Conservation (phyloP, 1,139 yeast genomes). For the Scheffersomyces illinoinensis region DNA sequence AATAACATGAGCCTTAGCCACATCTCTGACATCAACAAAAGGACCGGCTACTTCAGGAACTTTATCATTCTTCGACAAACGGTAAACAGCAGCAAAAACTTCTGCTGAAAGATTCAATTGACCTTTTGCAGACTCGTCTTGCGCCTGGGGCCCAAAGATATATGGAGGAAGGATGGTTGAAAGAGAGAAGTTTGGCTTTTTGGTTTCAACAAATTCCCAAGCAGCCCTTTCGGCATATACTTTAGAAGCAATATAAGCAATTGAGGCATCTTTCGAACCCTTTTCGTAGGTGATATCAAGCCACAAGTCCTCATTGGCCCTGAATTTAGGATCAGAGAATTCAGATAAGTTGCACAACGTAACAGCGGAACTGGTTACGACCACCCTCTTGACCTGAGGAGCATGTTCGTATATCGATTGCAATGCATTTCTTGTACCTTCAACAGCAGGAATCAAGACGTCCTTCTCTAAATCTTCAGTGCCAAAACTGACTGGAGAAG, state of each 20-base stretch:
- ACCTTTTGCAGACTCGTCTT: constrained; percentile 13
- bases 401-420: constrained; percentile 38
- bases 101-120: constrained; percentile 34
- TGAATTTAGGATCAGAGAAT: constrained; percentile 9
- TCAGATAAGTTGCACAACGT: constrained; percentile 26
- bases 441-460: constrained; percentile 34
- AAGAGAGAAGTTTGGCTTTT: constrained; percentile 9
- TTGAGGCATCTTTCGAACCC: constrained; percentile 20
- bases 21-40: constrained; percentile 32
- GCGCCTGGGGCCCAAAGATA: constrained; percentile 26
- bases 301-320: constrained; percentile 36
- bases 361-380: constrained; percentile 58
- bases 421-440: constrained; percentile 30
- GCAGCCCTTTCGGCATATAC: constrained; percentile 55
- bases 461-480: constrained; percentile 17
- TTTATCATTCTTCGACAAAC: constrained; percentile 14
- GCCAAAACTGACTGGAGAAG: constrained; percentile 13
- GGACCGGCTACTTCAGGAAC: constrained; percentile 9
- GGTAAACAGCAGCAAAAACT: constrained; percentile 21
- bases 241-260: constrained; percentile 53
- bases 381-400: constrained; percentile 50
- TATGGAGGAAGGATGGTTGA: constrained; percentile 20
- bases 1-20: constrained; percentile 43
- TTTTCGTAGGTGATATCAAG: constrained; percentile 35
- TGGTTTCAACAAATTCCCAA: constrained; percentile 37